These are phyloP conservation scores for Plantago coronopus DNA, from an alignment of 305 asterid genomes.

Conservation along the genomic window DNA sequence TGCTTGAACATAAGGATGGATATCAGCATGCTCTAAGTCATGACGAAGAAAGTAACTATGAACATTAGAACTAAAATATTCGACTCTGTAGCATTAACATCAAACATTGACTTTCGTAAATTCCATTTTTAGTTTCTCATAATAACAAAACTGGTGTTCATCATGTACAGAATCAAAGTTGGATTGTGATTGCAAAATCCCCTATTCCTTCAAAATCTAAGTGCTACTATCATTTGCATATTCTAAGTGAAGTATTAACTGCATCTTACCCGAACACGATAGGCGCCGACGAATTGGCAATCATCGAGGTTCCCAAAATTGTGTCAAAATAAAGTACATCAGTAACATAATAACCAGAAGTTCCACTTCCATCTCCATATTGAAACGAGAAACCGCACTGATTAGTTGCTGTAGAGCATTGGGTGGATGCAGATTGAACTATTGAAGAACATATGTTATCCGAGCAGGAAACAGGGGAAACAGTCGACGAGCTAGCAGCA, in stretches of 20 bases:
- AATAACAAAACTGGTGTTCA: too few relatives aligned
- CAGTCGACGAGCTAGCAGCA: slow-evolving; percentile 67
- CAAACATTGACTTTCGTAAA: neutral
- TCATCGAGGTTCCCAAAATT: slow-evolving; percentile 56
- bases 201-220: too few relatives aligned
- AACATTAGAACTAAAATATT: neutral
- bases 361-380: slow-evolving; percentile 95
- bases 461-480: slow-evolving; percentile 67
- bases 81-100: neutral
- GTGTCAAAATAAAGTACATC: slow-evolving; percentile 78
- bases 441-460: slow-evolving; percentile 61
- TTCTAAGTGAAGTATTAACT: slow-evolving; percentile 11
- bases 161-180: too few relatives aligned
- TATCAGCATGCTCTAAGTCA: neutral
- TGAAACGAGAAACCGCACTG: slow-evolving; percentile 72
- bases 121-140: neutral
- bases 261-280: slow-evolving; percentile 79
- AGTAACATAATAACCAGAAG: slow-evolving; percentile 74
- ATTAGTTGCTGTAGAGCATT: slow-evolving; percentile 57
- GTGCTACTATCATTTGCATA: too few relatives aligned
- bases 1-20: slow-evolving; percentile 10
- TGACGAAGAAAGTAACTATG: neutral
- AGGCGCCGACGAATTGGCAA: slow-evolving; percentile 86
- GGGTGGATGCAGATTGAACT: slow-evolving; percentile 53
- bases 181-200: too few relatives aligned